phyloP scores from a whole-genome alignment of 1,284 basidiomycete genomes.

The Cryptococcus neoformans region DNA sequence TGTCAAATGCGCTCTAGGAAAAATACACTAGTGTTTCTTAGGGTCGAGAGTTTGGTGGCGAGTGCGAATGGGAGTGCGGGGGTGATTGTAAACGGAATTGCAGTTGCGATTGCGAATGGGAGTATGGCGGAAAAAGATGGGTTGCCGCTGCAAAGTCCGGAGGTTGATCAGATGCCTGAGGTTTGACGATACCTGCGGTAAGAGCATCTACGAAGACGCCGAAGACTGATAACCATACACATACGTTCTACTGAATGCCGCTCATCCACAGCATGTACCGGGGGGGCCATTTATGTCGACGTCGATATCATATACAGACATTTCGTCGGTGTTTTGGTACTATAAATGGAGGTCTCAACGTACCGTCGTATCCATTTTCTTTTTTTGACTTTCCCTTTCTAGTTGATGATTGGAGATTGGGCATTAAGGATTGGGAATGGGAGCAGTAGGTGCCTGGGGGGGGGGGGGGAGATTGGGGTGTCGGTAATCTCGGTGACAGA shows the following conservation, averaged over 20 bases:
- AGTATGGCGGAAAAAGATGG: neutral
- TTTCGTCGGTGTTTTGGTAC: slow-evolving; percentile 23
- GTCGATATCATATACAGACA: slow-evolving; percentile 32
- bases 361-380: neutral
- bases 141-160: no score
- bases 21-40: neutral
- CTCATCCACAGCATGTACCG: slow-evolving; percentile 7
- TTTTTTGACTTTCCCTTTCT: no score
- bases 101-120: neutral
- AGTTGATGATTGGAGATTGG: no score
- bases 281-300: slow-evolving; percentile 13
- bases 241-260: slow-evolving; percentile 12
- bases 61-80: neutral
- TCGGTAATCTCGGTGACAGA: no score
- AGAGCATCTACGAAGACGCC: slow-evolving; percentile 1
- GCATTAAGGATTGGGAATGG: neutral
- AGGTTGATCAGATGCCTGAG: neutral
- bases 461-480: no score
- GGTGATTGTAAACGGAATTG: neutral
- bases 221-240: slow-evolving; percentile 10
- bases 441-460: no score
- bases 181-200: neutral
- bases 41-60: neutral
- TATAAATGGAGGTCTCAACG: no score
- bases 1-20: slow-evolving; percentile 12